phyloP scores from a whole-genome alignment of 805 yeast genomes.

The Hanseniaspora opuntiae region DNA sequence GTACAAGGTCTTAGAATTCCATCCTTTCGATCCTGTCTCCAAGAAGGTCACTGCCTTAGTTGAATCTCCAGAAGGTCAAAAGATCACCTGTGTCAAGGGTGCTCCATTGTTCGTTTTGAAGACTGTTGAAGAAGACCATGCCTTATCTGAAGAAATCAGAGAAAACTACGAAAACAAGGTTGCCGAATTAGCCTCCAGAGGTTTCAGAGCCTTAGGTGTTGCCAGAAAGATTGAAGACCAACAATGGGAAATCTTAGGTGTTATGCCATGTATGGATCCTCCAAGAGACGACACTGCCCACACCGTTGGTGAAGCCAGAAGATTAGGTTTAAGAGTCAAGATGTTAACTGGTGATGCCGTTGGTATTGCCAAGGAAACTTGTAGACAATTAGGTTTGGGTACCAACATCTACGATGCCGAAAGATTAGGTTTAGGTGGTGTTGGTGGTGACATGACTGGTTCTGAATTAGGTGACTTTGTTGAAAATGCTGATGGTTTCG shows the following conservation, averaged over 20 bases:
- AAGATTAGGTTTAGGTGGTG: slow-evolving; percentile 89
- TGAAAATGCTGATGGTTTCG: slow-evolving; percentile 96
- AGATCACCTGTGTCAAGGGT: slow-evolving; percentile 92
- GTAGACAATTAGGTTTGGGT: slow-evolving; percentile 94
- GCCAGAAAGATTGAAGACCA: slow-evolving; percentile 98
- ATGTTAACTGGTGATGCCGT: slow-evolving; percentile 99
- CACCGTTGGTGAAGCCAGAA: slow-evolving; percentile 82
- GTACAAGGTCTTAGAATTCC: slow-evolving; percentile 90
- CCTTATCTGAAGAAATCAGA: slow-evolving; percentile 84
- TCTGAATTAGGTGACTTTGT: slow-evolving; percentile 94
- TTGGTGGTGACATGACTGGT: slow-evolving; percentile 88
- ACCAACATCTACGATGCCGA: slow-evolving; percentile 94
- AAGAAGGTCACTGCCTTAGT: slow-evolving; percentile 91
- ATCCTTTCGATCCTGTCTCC: slow-evolving; percentile 95
- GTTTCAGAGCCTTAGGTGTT: slow-evolving; percentile 97
- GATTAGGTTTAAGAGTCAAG: slow-evolving; percentile 86
- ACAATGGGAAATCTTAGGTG: slow-evolving; percentile 95
- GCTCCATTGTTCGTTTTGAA: slow-evolving; percentile 93
- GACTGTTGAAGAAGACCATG: slow-evolving; percentile 95
- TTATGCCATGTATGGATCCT: slow-evolving; percentile 98
- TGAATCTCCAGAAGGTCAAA: slow-evolving; percentile 91
- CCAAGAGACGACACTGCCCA: slow-evolving; percentile 97
- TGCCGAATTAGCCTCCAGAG: slow-evolving; percentile 94
- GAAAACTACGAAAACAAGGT: slow-evolving; percentile 94
- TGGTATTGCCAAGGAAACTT: slow-evolving; percentile 96